Evolutionary conservation across 345 rosid species (phyloP).

Genomic region (Fremontodendron californicum): DNA sequence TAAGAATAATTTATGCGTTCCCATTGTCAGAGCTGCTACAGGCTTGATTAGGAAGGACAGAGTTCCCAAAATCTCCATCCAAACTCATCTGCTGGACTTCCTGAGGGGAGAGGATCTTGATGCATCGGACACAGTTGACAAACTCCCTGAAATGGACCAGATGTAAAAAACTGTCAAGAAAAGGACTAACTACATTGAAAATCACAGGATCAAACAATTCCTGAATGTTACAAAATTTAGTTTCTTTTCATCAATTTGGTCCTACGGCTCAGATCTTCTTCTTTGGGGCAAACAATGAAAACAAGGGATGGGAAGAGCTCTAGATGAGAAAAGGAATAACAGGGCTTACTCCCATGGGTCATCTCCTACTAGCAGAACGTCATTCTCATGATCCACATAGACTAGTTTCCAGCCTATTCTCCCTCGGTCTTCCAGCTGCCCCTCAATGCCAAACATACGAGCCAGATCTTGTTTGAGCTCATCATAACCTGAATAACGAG

Average conservation of each 20-base stretch:
- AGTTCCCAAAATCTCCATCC: slow-evolving; percentile 60
- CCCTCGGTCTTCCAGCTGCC: slow-evolving; percentile 64
- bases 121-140: slow-evolving; percentile 60
- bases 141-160: slow-evolving; percentile 48
- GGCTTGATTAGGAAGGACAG: slow-evolving; percentile 52
- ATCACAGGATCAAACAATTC: not conserved
- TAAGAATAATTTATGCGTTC: slow-evolving; percentile 31
- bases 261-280: not conserved
- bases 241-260: not conserved
- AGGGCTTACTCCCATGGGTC: slow-evolving; percentile 81
- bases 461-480: slow-evolving; percentile 73
- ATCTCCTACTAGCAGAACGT: slow-evolving; percentile 72
- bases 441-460: slow-evolving; percentile 75
- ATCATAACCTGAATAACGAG: slow-evolving; percentile 63
- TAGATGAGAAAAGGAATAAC: not conserved
- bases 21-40: slow-evolving; percentile 71
- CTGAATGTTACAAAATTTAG: too few relatives aligned
- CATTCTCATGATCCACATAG: slow-evolving; percentile 70
- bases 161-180: not conserved
- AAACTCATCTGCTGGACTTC: slow-evolving; percentile 82
- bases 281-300: not conserved
- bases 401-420: slow-evolving; percentile 80
- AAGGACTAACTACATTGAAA: not conserved
- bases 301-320: not conserved
- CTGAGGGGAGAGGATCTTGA: slow-evolving; percentile 69